Conservation (phyloP, 2,329 filamentous ascomycete species). For the Chaetomiaceae sp. region DNA sequence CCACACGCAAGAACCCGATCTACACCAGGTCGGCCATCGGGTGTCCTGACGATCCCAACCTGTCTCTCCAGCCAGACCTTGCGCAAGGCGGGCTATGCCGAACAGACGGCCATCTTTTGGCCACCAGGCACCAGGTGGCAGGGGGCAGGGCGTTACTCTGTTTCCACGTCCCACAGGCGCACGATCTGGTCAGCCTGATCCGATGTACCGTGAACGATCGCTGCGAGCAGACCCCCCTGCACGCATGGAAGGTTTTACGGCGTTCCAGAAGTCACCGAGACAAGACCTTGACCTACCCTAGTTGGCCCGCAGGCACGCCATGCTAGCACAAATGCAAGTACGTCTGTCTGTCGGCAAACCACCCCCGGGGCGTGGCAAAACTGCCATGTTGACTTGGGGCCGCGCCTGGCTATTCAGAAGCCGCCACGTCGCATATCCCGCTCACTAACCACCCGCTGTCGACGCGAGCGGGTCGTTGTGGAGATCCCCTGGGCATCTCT, state of each 20-base stretch:
- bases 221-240: neutral
- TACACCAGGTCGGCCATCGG: slow-evolving; percentile 11
- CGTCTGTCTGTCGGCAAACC: neutral
- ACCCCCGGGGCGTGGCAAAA: slow-evolving; percentile 1
- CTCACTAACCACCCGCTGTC: slow-evolving; percentile 14
- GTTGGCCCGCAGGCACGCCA: neutral
- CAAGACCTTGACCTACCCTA: neutral
- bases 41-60: slow-evolving; percentile 11
- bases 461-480: slow-evolving; percentile 10
- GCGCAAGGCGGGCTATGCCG: slow-evolving; percentile 8
- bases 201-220: neutral
- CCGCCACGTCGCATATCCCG: slow-evolving; percentile 24
- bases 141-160: too few species aligned
- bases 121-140: too few species aligned
- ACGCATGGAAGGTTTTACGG: neutral
- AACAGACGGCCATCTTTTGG: slow-evolving; percentile 2
- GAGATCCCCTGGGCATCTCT: slow-evolving; percentile 9
- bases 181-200: neutral
- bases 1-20: slow-evolving; percentile 8
- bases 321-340: slow-evolving; percentile 14
- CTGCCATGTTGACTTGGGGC: neutral
- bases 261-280: slow-evolving; percentile 12
- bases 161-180: neutral
- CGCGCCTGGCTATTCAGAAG: slow-evolving; percentile 21
- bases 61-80: slow-evolving; percentile 5